Conservation (phyloP, 176 grass and related monocot species). For the Oryza meridionalis region DNA sequence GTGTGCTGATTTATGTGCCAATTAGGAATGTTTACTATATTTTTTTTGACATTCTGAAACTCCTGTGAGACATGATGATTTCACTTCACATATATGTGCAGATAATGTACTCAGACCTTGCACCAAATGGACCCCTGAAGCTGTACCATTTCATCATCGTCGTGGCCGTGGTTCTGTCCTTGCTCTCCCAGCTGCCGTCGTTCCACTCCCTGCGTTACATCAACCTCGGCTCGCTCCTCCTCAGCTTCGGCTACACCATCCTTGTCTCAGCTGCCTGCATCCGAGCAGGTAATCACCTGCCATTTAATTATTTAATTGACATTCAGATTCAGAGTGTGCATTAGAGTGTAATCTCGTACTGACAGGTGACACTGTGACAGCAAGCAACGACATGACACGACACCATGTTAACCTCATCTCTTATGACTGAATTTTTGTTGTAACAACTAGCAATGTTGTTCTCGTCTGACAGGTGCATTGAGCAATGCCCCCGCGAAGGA, state of each 20-base stretch:
- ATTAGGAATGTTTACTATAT: too few relatives aligned
- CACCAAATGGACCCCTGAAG: slow-evolving; percentile 60
- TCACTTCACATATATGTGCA: not conserved
- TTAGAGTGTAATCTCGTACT: too few relatives aligned
- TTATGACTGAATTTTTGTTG: not conserved
- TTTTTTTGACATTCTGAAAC: not conserved
- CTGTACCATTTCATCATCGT: slow-evolving; percentile 88
- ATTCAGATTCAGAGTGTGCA: too few relatives aligned
- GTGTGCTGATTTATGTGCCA: not conserved
- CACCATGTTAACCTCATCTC: not conserved
- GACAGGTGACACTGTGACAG: too few relatives aligned
- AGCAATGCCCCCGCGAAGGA: slow-evolving; percentile 60
- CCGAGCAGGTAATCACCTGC: slow-evolving; percentile 49
- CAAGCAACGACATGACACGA: too few relatives aligned
- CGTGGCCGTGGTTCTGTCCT: slow-evolving; percentile 63
- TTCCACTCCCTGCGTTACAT: slow-evolving; percentile 91
- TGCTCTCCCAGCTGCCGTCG: slow-evolving; percentile 84
- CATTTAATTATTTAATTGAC: too few relatives aligned
- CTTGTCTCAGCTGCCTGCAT: slow-evolving; percentile 69
- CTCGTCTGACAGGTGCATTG: slow-evolving; percentile 30
- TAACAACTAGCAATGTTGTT: not conserved
- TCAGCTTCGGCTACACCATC: slow-evolving; percentile 67
- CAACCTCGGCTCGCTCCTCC: slow-evolving; percentile 76
- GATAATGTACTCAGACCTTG: slow-evolving; percentile 83
- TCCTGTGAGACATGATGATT: not conserved